Evolutionary conservation across 1,284 basidiomycete genomes (phyloP), one percentile per base, ranked within the genome.

Genomic region (Binderoboletus segoi): DNA sequence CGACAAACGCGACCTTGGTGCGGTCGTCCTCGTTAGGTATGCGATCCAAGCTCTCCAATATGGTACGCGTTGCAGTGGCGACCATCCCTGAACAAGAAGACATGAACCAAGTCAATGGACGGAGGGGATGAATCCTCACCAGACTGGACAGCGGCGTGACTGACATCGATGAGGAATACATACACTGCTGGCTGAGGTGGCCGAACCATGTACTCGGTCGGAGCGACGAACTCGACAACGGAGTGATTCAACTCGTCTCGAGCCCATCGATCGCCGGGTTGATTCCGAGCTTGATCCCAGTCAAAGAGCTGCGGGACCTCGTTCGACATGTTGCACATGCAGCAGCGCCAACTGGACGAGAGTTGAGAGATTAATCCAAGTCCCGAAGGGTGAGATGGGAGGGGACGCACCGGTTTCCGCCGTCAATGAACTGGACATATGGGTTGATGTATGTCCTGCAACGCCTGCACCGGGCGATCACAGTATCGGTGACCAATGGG

Each of bases 391-490:
- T 2, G 21, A 45, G 37, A 30, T 13, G 20, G 8, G 2, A 23
- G 8, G 41, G 16, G 24, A 78, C 81, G 61, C 61, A 89, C 80
- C 96, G 86, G 75, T 95, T 96, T 35, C 97, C 97, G 60, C 95
- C 95, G 71, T 99, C 97, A 70, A 98, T 95, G 73, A 99, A 99
- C 65, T 95, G 94, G 41, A 98, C 96, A 70, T 94, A 99, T 5
- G 97, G 96, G 73, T 99, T 98, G 77, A 99, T 99, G 77, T 99
- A 99, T 43, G 94, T 94, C 68, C 97, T 85, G 82, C 97, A 99
- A 40, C 96, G 86, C 61, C 97, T 85, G 77, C 97, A 99, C 45
- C 97, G 91, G 46, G 97, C 96, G 67, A 99, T 99, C 47, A 99
- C 92, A 0, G 93, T 94, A 73, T 99, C 97, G 1, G 91, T 85